Base-by-base conservation (phyloP, 805 yeast species). In the Cyberlindnera sargentensis region DNA sequence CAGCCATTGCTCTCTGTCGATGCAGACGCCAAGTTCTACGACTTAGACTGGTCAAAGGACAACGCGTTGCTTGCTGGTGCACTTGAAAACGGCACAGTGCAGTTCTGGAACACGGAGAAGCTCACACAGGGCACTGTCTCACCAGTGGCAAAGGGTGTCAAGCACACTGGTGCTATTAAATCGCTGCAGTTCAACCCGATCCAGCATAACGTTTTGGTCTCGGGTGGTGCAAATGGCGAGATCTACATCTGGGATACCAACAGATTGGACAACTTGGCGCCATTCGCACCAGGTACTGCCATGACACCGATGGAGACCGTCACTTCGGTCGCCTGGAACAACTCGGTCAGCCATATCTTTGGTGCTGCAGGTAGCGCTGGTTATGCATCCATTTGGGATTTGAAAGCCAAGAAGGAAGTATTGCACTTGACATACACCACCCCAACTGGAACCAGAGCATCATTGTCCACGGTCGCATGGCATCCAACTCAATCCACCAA, bases 341-440 rank as follows among this genome's bases (percentile, higher is more conserved):
- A 82, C 58, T 69, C 76, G 31, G 82, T 85, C 44, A 68, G 83
- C 34, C 95, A 91, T 58, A 90, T 93, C 52, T 78, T 93, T 63
- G 98, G 98, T 20, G 73, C 87, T 41, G 95, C 95, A 9, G 88
- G 95, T 39, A 76, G 80, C 54, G 76, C 87, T 11, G 95, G 95
- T 11, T 84, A 78, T 61, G 82, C 96, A 3, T 83, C 96, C 1
- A 82, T 93, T 51, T 93, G 97, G 97, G 98, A 93, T 65, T 70
- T 90, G 51, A 85, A 84, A 58, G 80, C 89, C 34, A 83, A 82
- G 60, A 78, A 87, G 57, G 97, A 91, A 65, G 95, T 91, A 25
- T 68, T 93, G 48, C 96, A 88, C 62, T 72, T 93, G 60, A 75
- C 80, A 44, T 86, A 87, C 63, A 69, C 80, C 24, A 79, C 82